Base-by-base conservation (phyloP, 129 eudicot genomes). In the Flaveria ramosissima region DNA sequence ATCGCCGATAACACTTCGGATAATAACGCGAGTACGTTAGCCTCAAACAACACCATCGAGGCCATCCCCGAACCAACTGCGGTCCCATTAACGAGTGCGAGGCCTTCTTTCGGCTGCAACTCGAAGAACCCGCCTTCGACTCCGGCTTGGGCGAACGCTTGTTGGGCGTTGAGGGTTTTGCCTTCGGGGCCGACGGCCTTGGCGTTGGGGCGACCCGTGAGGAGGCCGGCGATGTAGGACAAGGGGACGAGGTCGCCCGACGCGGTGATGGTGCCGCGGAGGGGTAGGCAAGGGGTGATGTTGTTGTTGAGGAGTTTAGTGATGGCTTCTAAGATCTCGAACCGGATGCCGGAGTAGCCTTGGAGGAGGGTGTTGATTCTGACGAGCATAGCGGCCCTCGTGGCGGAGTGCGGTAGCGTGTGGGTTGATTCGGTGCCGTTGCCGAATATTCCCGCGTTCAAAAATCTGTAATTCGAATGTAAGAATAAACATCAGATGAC, bases 361-460 rank as follows among this genome's bases (percentile, higher is more conserved):
- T 90, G 96, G 39, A 88, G 90, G 68, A 90, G 96, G 71, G 96
- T 90, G 90, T 90, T 90, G 88, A 90, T 84, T 61, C 96, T 77
- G 6, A 90, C 96, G 0, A 90, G 82, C 89, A 90, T 90, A 17
- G 96, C 92, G 9, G 96, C 96, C 15, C 96, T 82, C 20, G 96
- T 88, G 26, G 92, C 90, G 0, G 92, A 82, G 43, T 77, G 88
- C 3, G 92, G 92, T 24, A 90, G 78, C 1, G 87, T 88, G 83
- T 88, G 92, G 80, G 56, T 61, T 14, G 90, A 55, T 62, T 92
- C 97, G 27, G 89, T 84, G 4, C 93, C 93, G 50, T 86, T 81
- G 1, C 97, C 97, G 72, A 92, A 92, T 15, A 92, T 87, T 82
- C 97, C 97, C 68, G 95, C 92, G 78, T 92, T 92, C 84, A 92